Evolutionary conservation across 2,329 filamentous ascomycete genomes (phyloP), one percentile per base, ranked within the genome.

Genomic region (Thermothelomyces thermophilus): DNA sequence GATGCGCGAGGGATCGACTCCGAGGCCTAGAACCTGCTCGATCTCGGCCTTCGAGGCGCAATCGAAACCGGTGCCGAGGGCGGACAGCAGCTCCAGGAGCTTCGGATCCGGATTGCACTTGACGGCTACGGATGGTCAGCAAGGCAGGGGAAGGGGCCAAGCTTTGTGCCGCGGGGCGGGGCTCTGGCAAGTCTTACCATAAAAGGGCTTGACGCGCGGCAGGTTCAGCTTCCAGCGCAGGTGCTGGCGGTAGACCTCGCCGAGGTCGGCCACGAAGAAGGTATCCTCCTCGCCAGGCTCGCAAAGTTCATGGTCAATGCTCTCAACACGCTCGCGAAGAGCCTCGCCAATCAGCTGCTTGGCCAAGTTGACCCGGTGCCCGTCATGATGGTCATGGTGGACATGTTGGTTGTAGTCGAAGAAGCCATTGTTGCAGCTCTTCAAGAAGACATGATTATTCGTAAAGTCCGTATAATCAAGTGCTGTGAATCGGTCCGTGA

Each of bases 41-140:
- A 98, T 96, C 73, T 98, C 93, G 58, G 84, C 79, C 80, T 97
- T 97, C 70, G 91, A 97, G 56, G 93, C 93, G 71, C 93, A 98
- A 72, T 98, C 93, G 68, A 98, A 98, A 63, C 93, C 93, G 58
- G 89, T 90, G 64, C 91, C 93, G 58, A 98, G 79, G 60, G 82
- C 83, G 56, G 88, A 83, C 63, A 98, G 83, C 59, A 98, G 86
- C 65, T 85, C 84, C 59, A 98, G 78, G 56, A 98, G 84, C 71
- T 87, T 84, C 42, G 84, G 81, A 71, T 98, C 91, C 24, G 91
- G 90, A 78, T 98, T 98, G 74, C 93, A 98, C 75, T 98, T 98
- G 76, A 98, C 91, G 60, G 91, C 91, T 91, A 60, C 6, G 35
- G 41, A 9, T 34, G 4, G 41, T 45, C 17, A 36, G 41, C 31